Base-by-base conservation (phyloP, 164 flowering plant species). In the Taxillus chinensis region DNA sequence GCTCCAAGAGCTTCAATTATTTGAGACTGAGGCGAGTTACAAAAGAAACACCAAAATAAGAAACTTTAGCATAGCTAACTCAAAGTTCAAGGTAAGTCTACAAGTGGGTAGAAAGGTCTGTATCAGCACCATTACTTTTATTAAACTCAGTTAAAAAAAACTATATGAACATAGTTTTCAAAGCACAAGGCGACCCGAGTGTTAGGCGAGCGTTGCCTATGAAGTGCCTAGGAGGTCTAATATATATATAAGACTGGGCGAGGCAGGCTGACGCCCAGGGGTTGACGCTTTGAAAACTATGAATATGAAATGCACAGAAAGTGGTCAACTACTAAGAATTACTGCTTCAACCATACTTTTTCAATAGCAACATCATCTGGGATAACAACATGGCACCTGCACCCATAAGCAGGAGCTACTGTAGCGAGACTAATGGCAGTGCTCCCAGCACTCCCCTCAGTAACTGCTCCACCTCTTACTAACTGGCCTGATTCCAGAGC, bases 361-460 rank as follows among this genome's bases (percentile, higher is more conserved):
- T 95, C 99, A 67, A 87, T 79, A 46, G 99, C 99, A 75, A 61
- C 99, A 71, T 91, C 99, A 84, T 95, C 99, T 12, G 99, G 99
- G 61, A 95, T 95, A 66, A 95, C 99, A 9, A 91, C 99, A 77
- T 89, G 97, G 71, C 97, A 89, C 71, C 83, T 89, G 73, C 99
- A 95, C 55, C 99, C 97, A 82, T 78, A 95, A 45, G 96, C 92
- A 64, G 99, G 95, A 72, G 99, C 97, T 16, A 89, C 97, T 5
- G 92, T 95, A 8, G 99, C 97, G 68, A 95, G 90, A 73, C 99
- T 95, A 61, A 95, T 95, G 42, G 99, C 99, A 58, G 99, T 91
- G 75, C 97, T 95, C 49, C 97, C 95, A 60, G 95, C 97, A 77
- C 95, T 89, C 59, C 96, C 99, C 70, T 95, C 97, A 12, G 92